A percentile compares a stretch with the other conserved stretches of the same genome.
Conservation (phyloP, 495 filamentous ascomycete genomes). For the Lineolata rhizophorae region DNA sequence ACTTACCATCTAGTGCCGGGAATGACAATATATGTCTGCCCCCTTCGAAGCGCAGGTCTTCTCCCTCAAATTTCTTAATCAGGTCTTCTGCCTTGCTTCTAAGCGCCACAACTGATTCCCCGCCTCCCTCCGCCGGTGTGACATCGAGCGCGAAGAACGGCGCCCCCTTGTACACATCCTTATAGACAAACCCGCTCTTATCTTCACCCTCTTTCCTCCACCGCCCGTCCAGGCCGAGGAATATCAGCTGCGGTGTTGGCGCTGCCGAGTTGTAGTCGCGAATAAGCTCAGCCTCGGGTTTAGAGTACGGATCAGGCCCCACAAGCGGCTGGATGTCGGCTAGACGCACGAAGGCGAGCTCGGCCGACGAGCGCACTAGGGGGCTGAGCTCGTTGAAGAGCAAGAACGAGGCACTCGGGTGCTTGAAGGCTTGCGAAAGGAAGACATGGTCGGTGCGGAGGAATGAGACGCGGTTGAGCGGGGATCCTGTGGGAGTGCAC, state of each 20-base stretch:
- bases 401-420: constrained; percentile 48
- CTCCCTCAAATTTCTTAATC: constrained; percentile 32
- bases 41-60: constrained; percentile 36
- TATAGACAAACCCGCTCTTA: constrained; percentile 26
- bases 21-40: constrained; percentile 35
- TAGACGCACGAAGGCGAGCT: constrained; percentile 38
- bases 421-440: constrained; percentile 50
- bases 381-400: constrained; percentile 63
- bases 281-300: constrained; percentile 51
- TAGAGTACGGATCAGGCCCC: constrained; percentile 44
- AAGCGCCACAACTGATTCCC: constrained; percentile 24
- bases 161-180: constrained; percentile 41
- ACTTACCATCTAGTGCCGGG: constrained; percentile 38
- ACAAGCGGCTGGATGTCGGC: constrained; percentile 46
- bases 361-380: constrained; percentile 32
- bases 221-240: constrained; percentile 81
- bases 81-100: too few relatives aligned
- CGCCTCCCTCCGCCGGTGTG: constrained; percentile 41
- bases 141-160: constrained; percentile 85
- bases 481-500: constrained; percentile 37
- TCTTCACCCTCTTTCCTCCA: too few relatives aligned
- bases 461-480: constrained; percentile 66
- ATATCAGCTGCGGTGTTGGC: constrained; percentile 49
- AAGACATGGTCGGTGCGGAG: constrained; percentile 61
- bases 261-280: constrained; percentile 48